These are phyloP conservation scores for Trichoderma pleuroti DNA, from an alignment of 2,329 filamentous ascomycete genomes.

Conservation along the genomic window DNA sequence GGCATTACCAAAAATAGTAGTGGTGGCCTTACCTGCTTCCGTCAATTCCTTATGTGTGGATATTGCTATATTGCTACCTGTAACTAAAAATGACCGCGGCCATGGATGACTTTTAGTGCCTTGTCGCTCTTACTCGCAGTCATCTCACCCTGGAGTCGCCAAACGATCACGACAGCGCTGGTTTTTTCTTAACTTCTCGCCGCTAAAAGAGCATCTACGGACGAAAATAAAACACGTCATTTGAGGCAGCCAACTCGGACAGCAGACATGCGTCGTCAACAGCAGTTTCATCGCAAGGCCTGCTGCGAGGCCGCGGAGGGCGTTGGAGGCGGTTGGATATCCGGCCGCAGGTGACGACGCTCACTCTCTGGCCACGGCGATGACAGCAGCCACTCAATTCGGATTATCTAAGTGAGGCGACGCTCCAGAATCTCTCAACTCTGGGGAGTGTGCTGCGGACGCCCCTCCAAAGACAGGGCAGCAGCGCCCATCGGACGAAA, in stretches of 20 bases:
- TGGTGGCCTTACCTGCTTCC: background rate
- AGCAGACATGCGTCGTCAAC: background rate
- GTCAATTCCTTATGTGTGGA: background rate
- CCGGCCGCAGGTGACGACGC: slow-evolving; percentile 17
- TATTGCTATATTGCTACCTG: background rate
- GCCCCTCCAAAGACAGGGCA: background rate
- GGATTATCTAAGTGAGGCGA: slow-evolving; percentile 3
- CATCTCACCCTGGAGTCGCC: slow-evolving; percentile 1
- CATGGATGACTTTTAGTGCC: background rate
- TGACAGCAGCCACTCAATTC: background rate
- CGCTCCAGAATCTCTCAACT: background rate
- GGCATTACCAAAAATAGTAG: slow-evolving; percentile 10
- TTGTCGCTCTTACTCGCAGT: background rate
- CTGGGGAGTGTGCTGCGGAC: background rate
- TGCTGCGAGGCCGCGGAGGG: background rate
- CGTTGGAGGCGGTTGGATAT: slow-evolving; percentile 7
- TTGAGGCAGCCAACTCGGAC: slow-evolving; percentile 11
- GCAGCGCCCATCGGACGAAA: background rate
- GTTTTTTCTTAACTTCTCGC: background rate
- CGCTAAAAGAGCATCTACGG: background rate
- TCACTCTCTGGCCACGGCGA: background rate
- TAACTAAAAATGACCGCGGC: background rate
- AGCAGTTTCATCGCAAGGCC: background rate
- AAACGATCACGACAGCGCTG: background rate
- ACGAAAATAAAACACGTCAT: background rate